These are phyloP conservation scores for Rhizopogon vesiculosus DNA, from an alignment of 768 basidiomycete genomes.

Conservation along the genomic window DNA sequence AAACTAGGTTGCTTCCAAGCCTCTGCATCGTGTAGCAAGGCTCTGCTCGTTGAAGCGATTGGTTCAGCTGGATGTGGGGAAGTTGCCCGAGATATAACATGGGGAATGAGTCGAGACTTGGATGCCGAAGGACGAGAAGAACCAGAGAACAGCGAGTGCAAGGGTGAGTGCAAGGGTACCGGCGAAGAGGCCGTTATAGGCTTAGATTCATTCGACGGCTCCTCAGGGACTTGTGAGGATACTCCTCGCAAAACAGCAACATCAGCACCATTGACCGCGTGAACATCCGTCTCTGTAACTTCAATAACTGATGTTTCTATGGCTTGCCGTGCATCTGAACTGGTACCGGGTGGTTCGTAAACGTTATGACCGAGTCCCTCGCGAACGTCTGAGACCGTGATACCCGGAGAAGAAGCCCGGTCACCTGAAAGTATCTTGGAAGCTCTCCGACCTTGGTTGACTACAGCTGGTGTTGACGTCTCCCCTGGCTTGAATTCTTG, in stretches of 20 bases:
- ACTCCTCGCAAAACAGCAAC: neutral
- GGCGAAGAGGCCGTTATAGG: neutral
- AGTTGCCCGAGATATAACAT: neutral
- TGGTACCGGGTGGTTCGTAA: neutral
- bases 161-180: slow-evolving; percentile 5
- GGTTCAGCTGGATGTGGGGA: neutral
- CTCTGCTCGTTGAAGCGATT: neutral
- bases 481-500: slow-evolving; percentile 15
- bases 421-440: slow-evolving; percentile 6
- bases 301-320: neutral
- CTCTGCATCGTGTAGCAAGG: slow-evolving; percentile 18
- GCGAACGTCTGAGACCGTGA: neutral
- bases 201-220: neutral
- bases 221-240: neutral
- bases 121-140: neutral
- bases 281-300: neutral
- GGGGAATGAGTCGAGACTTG: neutral
- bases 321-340: neutral
- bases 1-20: slow-evolving; percentile 30
- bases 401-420: neutral
- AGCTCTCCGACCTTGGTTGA: neutral
- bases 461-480: slow-evolving; percentile 14
- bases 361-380: neutral
- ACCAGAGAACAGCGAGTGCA: slow-evolving; percentile 25
- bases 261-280: slow-evolving; percentile 4